Base-by-base conservation (phyloP, 1,284 basidiomycete species). In the Ustilago esculenta region DNA sequence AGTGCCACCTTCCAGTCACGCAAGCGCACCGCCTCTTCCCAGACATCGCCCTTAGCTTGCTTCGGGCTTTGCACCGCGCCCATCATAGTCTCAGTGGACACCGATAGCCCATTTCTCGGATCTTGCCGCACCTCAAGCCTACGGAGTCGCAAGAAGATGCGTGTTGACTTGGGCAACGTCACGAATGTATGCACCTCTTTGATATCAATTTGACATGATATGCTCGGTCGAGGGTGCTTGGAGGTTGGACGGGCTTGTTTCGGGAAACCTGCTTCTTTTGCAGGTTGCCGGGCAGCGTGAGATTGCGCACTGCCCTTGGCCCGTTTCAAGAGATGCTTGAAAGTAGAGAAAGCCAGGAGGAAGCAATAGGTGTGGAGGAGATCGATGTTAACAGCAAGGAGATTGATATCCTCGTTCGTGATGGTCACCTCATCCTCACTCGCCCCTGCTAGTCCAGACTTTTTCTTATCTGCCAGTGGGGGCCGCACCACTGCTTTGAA, bases 11-110 rank as follows among this genome's bases (percentile, higher is more conserved):
- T 84, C 84, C 89, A 87, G 40, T 85, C 84, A 48, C 88, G 87
- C 24, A 95, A 77, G 14, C 87, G 86, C 9, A 87, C 82, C 1
- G 94, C 83, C 78, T 95, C 92, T 66, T 92, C 92, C 92, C 93
- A 97, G 58, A 85, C 83, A n/a, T 56, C 58, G 20, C 42, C 39
- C 3, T 40, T 44, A 37, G 34, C 10, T 24, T 56, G 66, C 43
- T 61, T 60, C 6, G 59, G 63, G 32, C 70, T 84, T 9, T 85
- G 84, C 5, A 86, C 85, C 40, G 85, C 85, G 11, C 82, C 72
- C 43, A 85, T 73, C 3, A 83, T 68, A 27, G 80, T 82, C 17
- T 84, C 84, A 23, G 82, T 73, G 1, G 65, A 66, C 12, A 84
- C 50, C 3, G 67, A 59, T 3, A 83, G 30, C 0, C 72, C 70